These are phyloP conservation scores for Sporisorium graminicola DNA, from an alignment of 1,284 basidiomycete genomes.

Conservation along the genomic window DNA sequence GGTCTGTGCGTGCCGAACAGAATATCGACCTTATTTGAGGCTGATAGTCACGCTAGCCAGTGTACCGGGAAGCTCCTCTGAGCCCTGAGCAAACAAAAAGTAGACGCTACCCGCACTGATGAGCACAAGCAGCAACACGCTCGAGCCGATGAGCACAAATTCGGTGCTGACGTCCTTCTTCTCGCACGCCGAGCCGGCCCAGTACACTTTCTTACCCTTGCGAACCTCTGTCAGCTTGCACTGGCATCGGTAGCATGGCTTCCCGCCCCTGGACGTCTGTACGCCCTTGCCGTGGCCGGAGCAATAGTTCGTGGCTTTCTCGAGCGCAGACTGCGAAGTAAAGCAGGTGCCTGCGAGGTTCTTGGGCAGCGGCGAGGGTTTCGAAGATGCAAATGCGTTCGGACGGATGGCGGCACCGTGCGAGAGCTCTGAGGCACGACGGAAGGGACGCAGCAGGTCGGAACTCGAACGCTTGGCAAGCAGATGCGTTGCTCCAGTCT, in stretches of 20 bases:
- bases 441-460: slow-evolving; percentile 40
- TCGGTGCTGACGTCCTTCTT: slow-evolving; percentile 61
- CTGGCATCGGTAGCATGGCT: slow-evolving; percentile 60
- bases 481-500: neutral
- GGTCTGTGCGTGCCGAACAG: no score
- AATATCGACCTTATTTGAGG: slow-evolving; percentile 45
- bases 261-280: slow-evolving; percentile 55
- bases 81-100: slow-evolving; percentile 54
- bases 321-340: slow-evolving; percentile 37
- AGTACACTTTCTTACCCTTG: slow-evolving; percentile 48
- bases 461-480: slow-evolving; percentile 23
- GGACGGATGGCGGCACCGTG: slow-evolving; percentile 1
- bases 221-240: slow-evolving; percentile 52
- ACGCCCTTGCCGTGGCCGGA: slow-evolving; percentile 57
- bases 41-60: slow-evolving; percentile 59
- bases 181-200: slow-evolving; percentile 65
- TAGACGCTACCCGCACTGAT: slow-evolving; percentile 45
- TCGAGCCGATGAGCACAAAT: slow-evolving; percentile 57
- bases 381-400: neutral
- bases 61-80: slow-evolving; percentile 56
- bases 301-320: slow-evolving; percentile 57
- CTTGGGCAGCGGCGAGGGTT: slow-evolving; percentile 25
- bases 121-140: slow-evolving; percentile 48
- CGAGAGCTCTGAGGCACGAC: slow-evolving; percentile 18
- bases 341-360: slow-evolving; percentile 55